A percentile compares a stretch with the other conserved stretches of the same genome.
phyloP scores from a whole-genome alignment of 2,329 filamentous ascomycete genomes.

The Fusarium lateritium region DNA sequence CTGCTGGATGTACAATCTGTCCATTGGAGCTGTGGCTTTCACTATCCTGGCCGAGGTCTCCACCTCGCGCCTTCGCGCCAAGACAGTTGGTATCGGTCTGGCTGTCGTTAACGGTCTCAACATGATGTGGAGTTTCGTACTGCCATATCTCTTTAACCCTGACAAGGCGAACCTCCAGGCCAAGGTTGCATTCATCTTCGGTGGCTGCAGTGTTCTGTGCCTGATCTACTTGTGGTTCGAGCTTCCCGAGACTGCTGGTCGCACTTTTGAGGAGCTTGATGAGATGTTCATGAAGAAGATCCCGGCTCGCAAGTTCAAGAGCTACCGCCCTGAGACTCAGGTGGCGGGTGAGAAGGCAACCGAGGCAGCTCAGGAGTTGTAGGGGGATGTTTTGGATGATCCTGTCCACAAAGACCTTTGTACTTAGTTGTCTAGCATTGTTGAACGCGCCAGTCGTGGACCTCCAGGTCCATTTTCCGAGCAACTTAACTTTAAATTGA shows the following conservation, averaged over 20 bases:
- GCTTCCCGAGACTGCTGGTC: slow-evolving; percentile 11
- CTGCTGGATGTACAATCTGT: slow-evolving; percentile 57
- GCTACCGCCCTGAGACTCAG: slow-evolving; percentile 1
- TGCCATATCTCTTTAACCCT: slow-evolving; percentile 28
- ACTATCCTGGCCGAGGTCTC: slow-evolving; percentile 13
- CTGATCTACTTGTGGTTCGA: neutral
- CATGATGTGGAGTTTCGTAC: slow-evolving; percentile 13
- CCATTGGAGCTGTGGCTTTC: slow-evolving; percentile 49
- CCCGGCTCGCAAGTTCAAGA: slow-evolving; percentile 5
- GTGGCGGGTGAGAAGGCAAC: neutral
- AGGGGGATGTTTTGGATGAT: neutral
- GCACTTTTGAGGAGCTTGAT: slow-evolving; percentile 11
- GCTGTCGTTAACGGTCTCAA: neutral
- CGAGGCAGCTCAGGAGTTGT: neutral
- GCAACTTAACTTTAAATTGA: neutral
- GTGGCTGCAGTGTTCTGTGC: neutral
- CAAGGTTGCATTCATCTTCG: slow-evolving; percentile 24
- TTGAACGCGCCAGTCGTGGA: neutral
- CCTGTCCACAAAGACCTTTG: no score
- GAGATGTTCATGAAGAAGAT: slow-evolving; percentile 3
- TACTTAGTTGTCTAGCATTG: neutral
- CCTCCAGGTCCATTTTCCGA: neutral
- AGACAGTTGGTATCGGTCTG: slow-evolving; percentile 1
- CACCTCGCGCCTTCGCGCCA: slow-evolving; percentile 11
- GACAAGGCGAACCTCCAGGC: slow-evolving; percentile 18